A percentile compares a stretch with the other conserved stretches of the same genome.
Evolutionary conservation across 352 stramenopile genomes (phyloP).

Genomic region (Pythium scleroteichum): DNA sequence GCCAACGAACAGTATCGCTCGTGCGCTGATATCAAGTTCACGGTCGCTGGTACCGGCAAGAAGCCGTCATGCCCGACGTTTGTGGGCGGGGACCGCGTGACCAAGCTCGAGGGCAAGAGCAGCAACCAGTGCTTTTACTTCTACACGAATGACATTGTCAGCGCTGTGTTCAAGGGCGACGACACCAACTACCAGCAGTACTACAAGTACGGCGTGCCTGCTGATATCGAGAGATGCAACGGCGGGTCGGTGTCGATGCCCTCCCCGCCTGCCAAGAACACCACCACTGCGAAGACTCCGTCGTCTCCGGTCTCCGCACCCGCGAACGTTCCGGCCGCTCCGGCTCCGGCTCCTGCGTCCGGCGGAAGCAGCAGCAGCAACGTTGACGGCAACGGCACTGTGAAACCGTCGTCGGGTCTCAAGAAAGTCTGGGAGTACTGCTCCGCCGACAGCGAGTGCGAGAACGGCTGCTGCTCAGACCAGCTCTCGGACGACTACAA

Average conservation of each 20-base stretch:
- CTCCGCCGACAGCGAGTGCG: slow-evolving; percentile 5
- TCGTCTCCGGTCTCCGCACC: too few relatives aligned
- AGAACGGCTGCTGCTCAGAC: slow-evolving; percentile 11
- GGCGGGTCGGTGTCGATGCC: not conserved
- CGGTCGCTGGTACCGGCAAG: slow-evolving; percentile 5
- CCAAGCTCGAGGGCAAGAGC: slow-evolving; percentile 19
- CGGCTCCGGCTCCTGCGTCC: too few relatives aligned
- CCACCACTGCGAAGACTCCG: too few relatives aligned
- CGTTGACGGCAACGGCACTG: too few relatives aligned
- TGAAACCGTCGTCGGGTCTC: too few relatives aligned
- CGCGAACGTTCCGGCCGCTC: too few relatives aligned
- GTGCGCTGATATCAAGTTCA: slow-evolving; percentile 25
- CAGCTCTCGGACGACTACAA: slow-evolving; percentile 12
- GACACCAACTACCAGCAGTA: slow-evolving; percentile 15
- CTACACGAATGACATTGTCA: slow-evolving; percentile 20
- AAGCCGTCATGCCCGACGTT: slow-evolving; percentile 21
- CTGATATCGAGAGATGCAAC: slow-evolving; percentile 14
- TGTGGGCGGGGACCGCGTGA: slow-evolving; percentile 21
- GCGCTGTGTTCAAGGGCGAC: slow-evolving; percentile 20
- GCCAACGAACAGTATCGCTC: slow-evolving; percentile 23
- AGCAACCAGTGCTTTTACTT: slow-evolving; percentile 26
- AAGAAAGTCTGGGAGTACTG: slow-evolving; percentile 10
- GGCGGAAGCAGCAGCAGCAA: too few relatives aligned
- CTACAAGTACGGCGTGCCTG: slow-evolving; percentile 25
- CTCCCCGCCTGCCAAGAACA: not conserved